Percentiles rank a stretch among this genome's conserved stretches.
Evolutionary conservation across 2,329 filamentous ascomycete species (phyloP).

Genomic region (Madurella fahalii): DNA sequence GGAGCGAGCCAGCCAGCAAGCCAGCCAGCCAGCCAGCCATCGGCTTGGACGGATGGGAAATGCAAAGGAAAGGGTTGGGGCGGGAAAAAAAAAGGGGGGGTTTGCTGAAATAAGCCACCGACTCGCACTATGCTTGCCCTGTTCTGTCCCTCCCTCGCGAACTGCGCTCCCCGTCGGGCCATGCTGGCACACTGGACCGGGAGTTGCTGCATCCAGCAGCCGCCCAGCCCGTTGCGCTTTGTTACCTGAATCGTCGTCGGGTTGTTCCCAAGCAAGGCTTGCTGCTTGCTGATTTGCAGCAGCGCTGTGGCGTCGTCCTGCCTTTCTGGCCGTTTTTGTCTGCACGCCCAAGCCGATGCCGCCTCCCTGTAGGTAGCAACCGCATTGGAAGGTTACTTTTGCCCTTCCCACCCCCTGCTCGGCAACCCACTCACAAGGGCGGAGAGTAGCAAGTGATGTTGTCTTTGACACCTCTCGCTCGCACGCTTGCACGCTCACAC

Average conservation of each 20-base stretch:
- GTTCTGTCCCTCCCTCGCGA: neutral
- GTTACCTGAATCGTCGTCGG: neutral
- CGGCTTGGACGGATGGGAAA: neutral
- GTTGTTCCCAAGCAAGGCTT: neutral
- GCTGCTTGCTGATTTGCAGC: neutral
- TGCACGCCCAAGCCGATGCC: neutral
- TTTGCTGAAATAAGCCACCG: neutral
- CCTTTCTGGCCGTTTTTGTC: neutral
- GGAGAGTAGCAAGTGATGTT: neutral
- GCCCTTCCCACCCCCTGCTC: neutral
- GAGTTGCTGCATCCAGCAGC: neutral
- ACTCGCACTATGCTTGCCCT: neutral
- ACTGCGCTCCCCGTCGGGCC: neutral
- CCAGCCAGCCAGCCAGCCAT: neutral
- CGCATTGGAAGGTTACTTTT: neutral
- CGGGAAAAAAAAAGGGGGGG: neutral
- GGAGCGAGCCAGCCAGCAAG: neutral
- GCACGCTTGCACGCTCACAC: slow-evolving; percentile 2
- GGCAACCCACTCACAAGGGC: neutral
- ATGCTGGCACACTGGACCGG: neutral
- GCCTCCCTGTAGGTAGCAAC: neutral
- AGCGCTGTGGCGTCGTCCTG: neutral
- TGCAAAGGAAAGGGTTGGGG: neutral
- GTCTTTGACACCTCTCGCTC: slow-evolving; percentile 2
- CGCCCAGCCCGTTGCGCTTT: neutral